A percentile compares a stretch with the other conserved stretches of the same genome.
phyloP scores from a whole-genome alignment of 306 rosid species.

The Gillenia trifoliata region DNA sequence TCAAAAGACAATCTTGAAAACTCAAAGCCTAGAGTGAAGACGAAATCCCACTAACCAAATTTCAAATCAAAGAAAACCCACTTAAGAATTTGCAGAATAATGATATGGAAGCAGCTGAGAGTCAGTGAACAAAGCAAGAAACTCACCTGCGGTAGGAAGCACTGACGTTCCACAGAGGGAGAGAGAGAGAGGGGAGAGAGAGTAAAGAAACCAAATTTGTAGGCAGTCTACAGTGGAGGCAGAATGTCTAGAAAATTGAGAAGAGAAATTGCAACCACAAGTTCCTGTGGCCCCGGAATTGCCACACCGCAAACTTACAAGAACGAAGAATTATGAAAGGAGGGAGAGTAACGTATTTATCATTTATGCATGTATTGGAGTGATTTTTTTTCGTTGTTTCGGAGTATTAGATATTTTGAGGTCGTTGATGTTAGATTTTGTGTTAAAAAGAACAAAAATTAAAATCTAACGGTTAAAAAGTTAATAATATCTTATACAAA shows the following conservation, averaged over 20 bases:
- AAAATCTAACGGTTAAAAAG: no score
- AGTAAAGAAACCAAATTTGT: constrained; percentile 4
- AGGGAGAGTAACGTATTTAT: neutral
- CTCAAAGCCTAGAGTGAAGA: neutral
- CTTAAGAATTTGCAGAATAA: neutral
- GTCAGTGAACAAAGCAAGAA: neutral
- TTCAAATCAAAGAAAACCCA: constrained; percentile 12
- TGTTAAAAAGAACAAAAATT: no score
- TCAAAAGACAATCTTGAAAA: no score
- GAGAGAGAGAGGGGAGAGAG: neutral
- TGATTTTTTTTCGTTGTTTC: no score
- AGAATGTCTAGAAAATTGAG: constrained; percentile 1
- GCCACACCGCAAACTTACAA: constrained; percentile 40
- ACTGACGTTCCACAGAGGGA: neutral
- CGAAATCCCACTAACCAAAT: neutral
- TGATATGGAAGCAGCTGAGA: neutral
- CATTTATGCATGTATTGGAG: neutral
- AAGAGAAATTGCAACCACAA: constrained; percentile 46
- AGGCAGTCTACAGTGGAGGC: neutral
- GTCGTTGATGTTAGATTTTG: no score
- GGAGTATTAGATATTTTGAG: no score
- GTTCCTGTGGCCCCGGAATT: constrained; percentile 47
- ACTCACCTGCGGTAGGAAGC: constrained; percentile 14
- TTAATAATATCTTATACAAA: no score
- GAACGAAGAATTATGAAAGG: neutral